Base-by-base conservation (phyloP, 202 grass and related monocot genomes). In the Setaria viridis region DNA sequence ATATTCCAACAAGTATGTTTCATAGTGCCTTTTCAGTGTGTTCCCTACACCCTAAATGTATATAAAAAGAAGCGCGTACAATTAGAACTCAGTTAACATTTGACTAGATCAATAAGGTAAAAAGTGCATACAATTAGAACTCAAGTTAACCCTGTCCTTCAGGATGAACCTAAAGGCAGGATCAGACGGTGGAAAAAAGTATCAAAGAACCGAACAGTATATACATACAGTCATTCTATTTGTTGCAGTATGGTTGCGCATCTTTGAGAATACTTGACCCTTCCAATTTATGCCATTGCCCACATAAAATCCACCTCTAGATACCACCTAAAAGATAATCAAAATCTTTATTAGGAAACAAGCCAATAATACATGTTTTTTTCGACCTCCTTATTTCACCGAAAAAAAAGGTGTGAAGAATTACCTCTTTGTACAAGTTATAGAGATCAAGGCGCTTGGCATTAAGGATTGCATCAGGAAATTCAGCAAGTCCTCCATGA, bases 261-360 rank as follows among this genome's bases (percentile, higher is more conserved):
- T 98, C 84, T 98, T 98, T 16, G 96, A 92, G 50, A 98, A 98
- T 64, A 98, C 96, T 85, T 98, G 96, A 14, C 96, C 96, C 90
- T 98, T 98, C 96, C 96, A 98, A 81, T 98, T 98, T 88, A 98
- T 98, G 70, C 95, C 95, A 55, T 98, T 98, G 11, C 95, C 95
- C 29, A 95, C 96, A 94, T 94, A 98, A 81, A 98, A 98, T 30
- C 96, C 96, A 74, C 96, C 96, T 73, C 96, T 95, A 29, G 96
- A 98, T 77, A 98, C 96, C 42, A 98, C 96, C 96, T 95, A 81
- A 80, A 77, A 85, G 17, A 37, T 11, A 32, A 41, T 63, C 70
- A 73, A 73, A 32, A 82, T n/a, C 16, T 74, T 74, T 66, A 50
- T 89, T 53, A 86, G 77, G 3, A 9, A 75, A 46, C 39, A 80